phyloP scores from a whole-genome alignment of 1,284 basidiomycete genomes.

The Porogramme epimiltina region DNA sequence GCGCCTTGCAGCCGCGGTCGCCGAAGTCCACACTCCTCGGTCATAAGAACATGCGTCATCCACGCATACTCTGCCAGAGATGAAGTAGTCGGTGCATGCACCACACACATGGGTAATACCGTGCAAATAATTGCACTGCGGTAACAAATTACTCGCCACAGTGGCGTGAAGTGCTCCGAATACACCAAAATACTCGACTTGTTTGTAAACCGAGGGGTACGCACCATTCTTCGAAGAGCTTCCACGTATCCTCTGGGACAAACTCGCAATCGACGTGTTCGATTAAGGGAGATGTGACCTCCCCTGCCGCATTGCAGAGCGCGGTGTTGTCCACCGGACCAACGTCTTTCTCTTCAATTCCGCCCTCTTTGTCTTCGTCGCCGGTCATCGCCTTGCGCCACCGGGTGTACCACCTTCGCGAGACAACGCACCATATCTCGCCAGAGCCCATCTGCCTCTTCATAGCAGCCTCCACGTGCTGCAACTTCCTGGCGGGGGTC shows the following conservation, averaged over 20 bases:
- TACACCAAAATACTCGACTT: no score
- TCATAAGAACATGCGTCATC: neutral
- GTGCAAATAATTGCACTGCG: no score
- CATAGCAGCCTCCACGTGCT: conserved; percentile 50
- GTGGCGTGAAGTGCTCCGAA: no score
- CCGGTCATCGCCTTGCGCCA: conserved; percentile 76
- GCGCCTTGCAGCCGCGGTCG: neutral
- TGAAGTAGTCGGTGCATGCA: neutral
- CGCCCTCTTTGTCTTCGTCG: conserved; percentile 65
- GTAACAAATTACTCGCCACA: no score
- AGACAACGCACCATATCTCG: conserved; percentile 80
- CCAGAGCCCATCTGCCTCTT: conserved; percentile 55
- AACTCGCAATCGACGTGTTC: conserved; percentile 82
- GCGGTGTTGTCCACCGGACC: conserved; percentile 76
- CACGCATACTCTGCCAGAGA: neutral
- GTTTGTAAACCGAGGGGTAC: conserved; percentile 8
- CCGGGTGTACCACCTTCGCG: conserved; percentile 69
- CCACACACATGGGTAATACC: neutral
- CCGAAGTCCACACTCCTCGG: no score
- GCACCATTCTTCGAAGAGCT: conserved; percentile 49
- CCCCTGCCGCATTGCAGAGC: conserved; percentile 58
- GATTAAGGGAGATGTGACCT: conserved; percentile 43
- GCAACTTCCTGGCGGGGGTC: conserved; percentile 47
- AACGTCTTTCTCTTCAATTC: conserved; percentile 59
- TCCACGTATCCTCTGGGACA: conserved; percentile 77